Evolutionary conservation across 306 rosid species (phyloP), one percentile per base, ranked within the genome.

Genomic region (Fragaria nilgerrensis): DNA sequence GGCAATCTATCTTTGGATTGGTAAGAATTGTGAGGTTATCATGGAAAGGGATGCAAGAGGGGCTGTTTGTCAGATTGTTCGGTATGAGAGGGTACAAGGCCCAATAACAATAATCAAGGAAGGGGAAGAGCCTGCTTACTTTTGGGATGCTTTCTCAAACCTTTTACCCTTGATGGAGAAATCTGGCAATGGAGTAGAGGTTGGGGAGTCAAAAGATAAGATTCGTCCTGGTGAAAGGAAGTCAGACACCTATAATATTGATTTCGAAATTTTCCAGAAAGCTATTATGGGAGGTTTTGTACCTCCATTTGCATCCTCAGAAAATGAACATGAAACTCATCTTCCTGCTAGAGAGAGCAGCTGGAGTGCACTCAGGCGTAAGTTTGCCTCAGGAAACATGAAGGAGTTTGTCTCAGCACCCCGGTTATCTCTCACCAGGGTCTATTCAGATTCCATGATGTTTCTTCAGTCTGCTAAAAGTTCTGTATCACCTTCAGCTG

Each of bases 31-130:
- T 83, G 97, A 84, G 63, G 71, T 86, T 73, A 92, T 92, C 78
- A 95, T 95, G 97, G 99, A 95, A 80, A 92, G 93, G 85, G 99
- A 95, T 79, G 94, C 99, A 9, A 89, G 92, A 89, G 97, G 92
- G 72, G 97, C 99, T 66, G 99, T 87, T 27, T 89, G 90, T 72
- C 99, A 95, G 92, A 90, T 95, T 78, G 96, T 90, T 65, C 93
- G 99, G 16, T 95, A 95, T 78, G 99, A 95, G 86, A 90, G 81
- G 83, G 97, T 91, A 81, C 96, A 92, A 77, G 97, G 92, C 20
- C 89, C 90, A 44, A 81, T 86, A 78, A 77, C 85, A 49, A 72
- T 92, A 79, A 61, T 92, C 67, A 89, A 81, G 87, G 99, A 95
- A 85, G 97, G 93, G 61, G 90, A 88, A 53, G 99, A 95, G 80